Evolutionary conservation across 2,329 filamentous ascomycete species (phyloP), one percentile per base, ranked within the genome.

Genomic region (Aspergillus luchuensis): DNA sequence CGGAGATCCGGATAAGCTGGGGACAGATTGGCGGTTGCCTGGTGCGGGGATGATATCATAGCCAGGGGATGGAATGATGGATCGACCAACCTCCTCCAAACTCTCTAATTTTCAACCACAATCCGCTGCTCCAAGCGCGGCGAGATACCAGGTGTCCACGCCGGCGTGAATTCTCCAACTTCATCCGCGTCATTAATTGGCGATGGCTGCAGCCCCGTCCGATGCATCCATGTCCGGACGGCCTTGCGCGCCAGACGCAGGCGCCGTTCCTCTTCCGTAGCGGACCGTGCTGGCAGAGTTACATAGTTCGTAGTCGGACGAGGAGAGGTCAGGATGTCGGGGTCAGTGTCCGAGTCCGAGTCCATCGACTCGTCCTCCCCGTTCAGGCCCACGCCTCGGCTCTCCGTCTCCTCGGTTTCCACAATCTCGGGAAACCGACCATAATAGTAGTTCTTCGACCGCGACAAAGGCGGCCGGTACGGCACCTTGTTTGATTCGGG

Each of bases 81-180:
- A 36, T 36, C 33, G 2, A n/a, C 10, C 33, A 36, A 36, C 33
- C 11, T 5, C 33, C 33, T 23, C 17, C 4, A 6, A 23, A 23
- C 4, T 2, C 2, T 30, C 36, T n/a, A 47, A 47, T 25, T 50
- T 28, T 69, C 73, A 52, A 71, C 64, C 8, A 75, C 68, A 57
- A 96, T 96, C 51, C 92, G 84, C 1, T 91, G 91, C 72, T 96
- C 92, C 8, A 94, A 63, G 59, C 84, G 84, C 0, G 92, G 92
- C 58, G 89, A 86, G 73, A 96, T 93, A 1, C 91, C 89, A 63
- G 85, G 86, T 8, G 91, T 94, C 91, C 92, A 96, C 65, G 89
- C 84, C 2, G 84, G 82, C 39, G 78, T 78, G 33, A 89, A 87
- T 54, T 87, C 84, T 62, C 79, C 83, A 54, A 87, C 81, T 59